phyloP scores from a whole-genome alignment of 164 flowering plant species.

The Vitis cinerea region DNA sequence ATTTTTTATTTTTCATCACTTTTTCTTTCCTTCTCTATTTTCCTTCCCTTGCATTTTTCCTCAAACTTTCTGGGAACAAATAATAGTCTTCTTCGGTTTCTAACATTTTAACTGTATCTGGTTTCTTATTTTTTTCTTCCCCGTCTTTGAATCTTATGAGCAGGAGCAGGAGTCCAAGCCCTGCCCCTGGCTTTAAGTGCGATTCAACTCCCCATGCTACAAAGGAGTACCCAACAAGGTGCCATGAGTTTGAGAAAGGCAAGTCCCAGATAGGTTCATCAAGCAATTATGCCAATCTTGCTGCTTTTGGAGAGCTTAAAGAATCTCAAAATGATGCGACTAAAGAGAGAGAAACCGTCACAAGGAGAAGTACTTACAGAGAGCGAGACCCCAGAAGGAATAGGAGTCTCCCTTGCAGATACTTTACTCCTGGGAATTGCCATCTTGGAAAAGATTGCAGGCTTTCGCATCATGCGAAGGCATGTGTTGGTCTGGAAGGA shows the following conservation, averaged over 20 bases:
- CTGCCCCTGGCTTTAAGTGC: conserved; percentile 36
- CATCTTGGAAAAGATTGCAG: conserved; percentile 59
- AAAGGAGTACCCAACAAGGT: conserved; percentile 22
- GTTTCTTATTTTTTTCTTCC: no score
- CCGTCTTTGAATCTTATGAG: not conserved
- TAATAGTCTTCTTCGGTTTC: no score
- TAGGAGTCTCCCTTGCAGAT: conserved; percentile 53
- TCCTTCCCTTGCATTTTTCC: no score
- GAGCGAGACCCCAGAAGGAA: conserved; percentile 31
- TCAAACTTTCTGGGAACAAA: no score
- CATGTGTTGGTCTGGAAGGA: conserved; percentile 24
- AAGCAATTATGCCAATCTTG: conserved; percentile 50
- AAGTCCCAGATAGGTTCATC: conserved; percentile 50
- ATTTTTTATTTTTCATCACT: no score
- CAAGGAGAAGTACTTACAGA: conserved; percentile 23
- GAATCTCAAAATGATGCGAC: conserved; percentile 15
- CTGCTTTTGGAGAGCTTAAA: conserved; percentile 31
- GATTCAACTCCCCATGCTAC: conserved; percentile 32
- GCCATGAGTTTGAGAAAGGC: conserved; percentile 48
- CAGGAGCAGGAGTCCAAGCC: conserved; percentile 48
- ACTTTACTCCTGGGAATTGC: conserved; percentile 65
- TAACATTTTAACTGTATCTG: no score
- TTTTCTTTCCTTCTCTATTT: no score
- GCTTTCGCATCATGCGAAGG: conserved; percentile 56
- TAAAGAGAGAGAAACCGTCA: conserved; percentile 37